Evolutionary conservation across 2,329 filamentous ascomycete genomes (phyloP).

Genomic region (Beauveria scarabaeidicola): DNA sequence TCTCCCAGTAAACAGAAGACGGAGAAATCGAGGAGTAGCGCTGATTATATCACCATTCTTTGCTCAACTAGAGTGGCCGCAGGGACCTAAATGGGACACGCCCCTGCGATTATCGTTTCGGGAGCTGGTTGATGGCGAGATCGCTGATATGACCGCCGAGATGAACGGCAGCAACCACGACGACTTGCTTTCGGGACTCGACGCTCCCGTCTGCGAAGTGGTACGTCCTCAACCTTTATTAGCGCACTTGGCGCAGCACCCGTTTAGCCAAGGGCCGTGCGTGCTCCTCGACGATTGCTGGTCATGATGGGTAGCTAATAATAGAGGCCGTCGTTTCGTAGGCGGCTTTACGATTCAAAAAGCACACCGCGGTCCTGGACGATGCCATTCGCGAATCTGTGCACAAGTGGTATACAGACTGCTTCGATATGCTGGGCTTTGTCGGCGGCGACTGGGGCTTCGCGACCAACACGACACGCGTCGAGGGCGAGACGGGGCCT

Average conservation of each 20-base stretch:
- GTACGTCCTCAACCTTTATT: background rate
- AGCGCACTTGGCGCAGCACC: background rate
- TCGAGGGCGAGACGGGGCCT: background rate
- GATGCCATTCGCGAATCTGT: background rate
- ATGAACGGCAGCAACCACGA: background rate
- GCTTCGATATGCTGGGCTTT: slow-evolving; percentile 3
- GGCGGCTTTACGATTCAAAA: background rate
- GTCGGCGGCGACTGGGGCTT: slow-evolving; percentile 8
- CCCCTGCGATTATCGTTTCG: background rate
- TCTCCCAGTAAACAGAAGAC: background rate
- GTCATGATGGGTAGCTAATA: background rate
- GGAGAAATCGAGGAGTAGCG: background rate
- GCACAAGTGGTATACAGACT: slow-evolving; percentile 5
- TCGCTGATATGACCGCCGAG: background rate
- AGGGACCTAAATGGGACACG: background rate
- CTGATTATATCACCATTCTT: background rate
- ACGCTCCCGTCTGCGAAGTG: slow-evolving; percentile 1
- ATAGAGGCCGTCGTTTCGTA: background rate
- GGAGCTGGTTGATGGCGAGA: background rate
- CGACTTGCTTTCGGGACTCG: background rate
- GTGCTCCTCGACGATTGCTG: too few relatives aligned
- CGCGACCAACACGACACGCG: background rate
- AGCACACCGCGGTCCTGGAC: background rate
- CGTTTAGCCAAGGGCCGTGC: background rate
- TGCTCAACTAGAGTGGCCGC: background rate